A percentile compares a stretch with the other conserved stretches of the same genome.
phyloP scores from a whole-genome alignment of 73 alveolate genomes.

The Urostyla sp. region DNA sequence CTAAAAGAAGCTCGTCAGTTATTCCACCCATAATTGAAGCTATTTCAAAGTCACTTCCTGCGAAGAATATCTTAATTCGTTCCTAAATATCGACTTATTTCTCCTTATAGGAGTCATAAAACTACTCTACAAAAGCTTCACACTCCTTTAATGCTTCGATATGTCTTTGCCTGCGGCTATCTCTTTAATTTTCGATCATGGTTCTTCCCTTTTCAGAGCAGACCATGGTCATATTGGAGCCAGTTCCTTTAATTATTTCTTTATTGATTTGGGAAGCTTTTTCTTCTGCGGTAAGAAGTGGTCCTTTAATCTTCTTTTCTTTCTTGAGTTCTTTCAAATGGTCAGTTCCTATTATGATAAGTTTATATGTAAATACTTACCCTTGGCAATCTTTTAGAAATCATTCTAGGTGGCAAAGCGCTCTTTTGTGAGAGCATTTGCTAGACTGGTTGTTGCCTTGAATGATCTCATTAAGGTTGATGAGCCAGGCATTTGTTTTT shows the following conservation, averaged over 20 bases:
- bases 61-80: constrained; percentile 55
- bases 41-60: constrained; percentile 70
- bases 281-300: constrained; percentile 56
- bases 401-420: constrained; percentile 60
- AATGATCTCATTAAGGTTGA: constrained; percentile 57
- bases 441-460: constrained; percentile 69
- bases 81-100: constrained; percentile 60
- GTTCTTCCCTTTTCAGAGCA: constrained; percentile 56
- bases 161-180: constrained; percentile 74
- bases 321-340: constrained; percentile 60
- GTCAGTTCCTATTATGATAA: constrained; percentile 55
- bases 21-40: constrained; percentile 57
- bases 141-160: constrained; percentile 74
- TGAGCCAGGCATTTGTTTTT: constrained; percentile 59
- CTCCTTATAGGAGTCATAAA: constrained; percentile 68
- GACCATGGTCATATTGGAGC: constrained; percentile 50
- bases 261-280: constrained; percentile 46
- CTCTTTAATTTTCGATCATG: constrained; percentile 76
- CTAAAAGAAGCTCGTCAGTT: constrained; percentile 64
- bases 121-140: constrained; percentile 73
- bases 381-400: constrained; percentile 48
- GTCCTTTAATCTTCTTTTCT: constrained; percentile 37
- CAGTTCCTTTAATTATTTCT: constrained; percentile 65
- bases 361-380: background rate
- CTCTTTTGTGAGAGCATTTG: constrained; percentile 62